Evolutionary conservation across 2,329 filamentous ascomycete species (phyloP).

Genomic region (Metarhizium humberi): DNA sequence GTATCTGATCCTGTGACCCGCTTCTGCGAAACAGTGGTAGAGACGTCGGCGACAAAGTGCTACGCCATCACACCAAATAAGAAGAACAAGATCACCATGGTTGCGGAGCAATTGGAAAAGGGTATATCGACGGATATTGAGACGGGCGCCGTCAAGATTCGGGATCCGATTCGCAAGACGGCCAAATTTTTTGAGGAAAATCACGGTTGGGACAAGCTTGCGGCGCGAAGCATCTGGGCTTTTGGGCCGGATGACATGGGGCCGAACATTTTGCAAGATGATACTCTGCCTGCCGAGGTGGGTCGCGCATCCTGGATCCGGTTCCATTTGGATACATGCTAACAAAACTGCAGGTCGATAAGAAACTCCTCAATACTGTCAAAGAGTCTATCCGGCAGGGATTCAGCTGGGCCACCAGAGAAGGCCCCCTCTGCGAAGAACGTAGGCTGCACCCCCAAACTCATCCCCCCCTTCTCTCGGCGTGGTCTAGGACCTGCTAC

Average conservation of each 20-base stretch:
- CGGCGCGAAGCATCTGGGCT: slow-evolving; percentile 93
- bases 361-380: slow-evolving; percentile 77
- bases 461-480: not conserved
- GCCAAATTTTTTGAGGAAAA: slow-evolving; percentile 96
- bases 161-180: slow-evolving; percentile 83
- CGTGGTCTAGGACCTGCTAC: not conserved
- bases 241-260: slow-evolving; percentile 94
- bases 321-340: not conserved
- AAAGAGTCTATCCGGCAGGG: slow-evolving; percentile 91
- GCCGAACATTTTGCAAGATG: slow-evolving; percentile 93
- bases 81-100: slow-evolving; percentile 98
- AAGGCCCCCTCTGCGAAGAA: slow-evolving; percentile 96
- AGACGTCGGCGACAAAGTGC: slow-evolving; percentile 95
- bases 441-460: slow-evolving; percentile 46
- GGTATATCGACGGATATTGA: slow-evolving; percentile 95
- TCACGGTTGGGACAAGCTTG: slow-evolving; percentile 93
- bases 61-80: slow-evolving; percentile 98
- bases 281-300: slow-evolving; percentile 83
- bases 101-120: slow-evolving; percentile 89
- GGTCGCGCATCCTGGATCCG: slow-evolving; percentile 16
- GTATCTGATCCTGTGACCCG: slow-evolving; percentile 95
- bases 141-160: slow-evolving; percentile 79
- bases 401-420: slow-evolving; percentile 91
- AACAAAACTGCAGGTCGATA: slow-evolving; percentile 57
- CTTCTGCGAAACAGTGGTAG: slow-evolving; percentile 96